phyloP scores from a whole-genome alignment of 768 basidiomycete species.

The Calocybe cyanea region DNA sequence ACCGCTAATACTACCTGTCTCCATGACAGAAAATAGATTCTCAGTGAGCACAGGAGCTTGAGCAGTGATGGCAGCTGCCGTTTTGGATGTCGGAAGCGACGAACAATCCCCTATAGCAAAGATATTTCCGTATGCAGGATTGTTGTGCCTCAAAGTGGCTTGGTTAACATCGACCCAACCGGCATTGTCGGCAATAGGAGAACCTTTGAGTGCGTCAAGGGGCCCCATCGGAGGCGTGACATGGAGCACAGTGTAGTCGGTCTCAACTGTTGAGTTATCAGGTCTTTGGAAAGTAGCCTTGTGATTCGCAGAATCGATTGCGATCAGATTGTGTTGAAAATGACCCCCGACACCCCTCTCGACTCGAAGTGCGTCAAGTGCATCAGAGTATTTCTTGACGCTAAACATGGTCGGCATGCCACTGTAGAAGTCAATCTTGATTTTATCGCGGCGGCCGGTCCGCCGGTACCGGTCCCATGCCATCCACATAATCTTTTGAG shows the following conservation, averaged over 20 bases:
- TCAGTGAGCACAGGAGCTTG: conserved; percentile 90
- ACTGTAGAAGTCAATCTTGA: conserved; percentile 76
- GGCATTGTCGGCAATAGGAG: conserved; percentile 71
- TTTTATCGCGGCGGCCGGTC: conserved; percentile 53
- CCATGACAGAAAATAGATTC: conserved; percentile 75
- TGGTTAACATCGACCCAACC: conserved; percentile 92
- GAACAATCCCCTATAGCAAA: conserved; percentile 93
- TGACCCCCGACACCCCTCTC: conserved; percentile 76
- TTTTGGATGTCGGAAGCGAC: conserved; percentile 92
- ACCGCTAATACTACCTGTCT: conserved; percentile 62
- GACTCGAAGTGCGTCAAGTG: conserved; percentile 70
- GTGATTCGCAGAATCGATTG: conserved; percentile 65
- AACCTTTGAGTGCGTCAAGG: conserved; percentile 70
- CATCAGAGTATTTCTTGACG: conserved; percentile 94
- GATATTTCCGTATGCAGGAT: conserved; percentile 75
- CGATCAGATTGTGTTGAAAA: conserved; percentile 81
- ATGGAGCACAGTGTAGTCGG: conserved; percentile 81
- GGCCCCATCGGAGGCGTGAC: conserved; percentile 93
- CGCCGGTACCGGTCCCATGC: conserved; percentile 78
- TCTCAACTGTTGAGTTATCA: conserved; percentile 65
- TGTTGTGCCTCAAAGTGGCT: conserved; percentile 77
- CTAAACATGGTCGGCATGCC: conserved; percentile 96
- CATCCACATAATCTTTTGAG: conserved; percentile 97
- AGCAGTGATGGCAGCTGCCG: conserved; percentile 88
- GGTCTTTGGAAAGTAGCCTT: conserved; percentile 82